A percentile compares a stretch with the other conserved stretches of the same genome.
phyloP scores from a whole-genome alignment of 208 protist genomes.

The Acanthamoeba healyi region DNA sequence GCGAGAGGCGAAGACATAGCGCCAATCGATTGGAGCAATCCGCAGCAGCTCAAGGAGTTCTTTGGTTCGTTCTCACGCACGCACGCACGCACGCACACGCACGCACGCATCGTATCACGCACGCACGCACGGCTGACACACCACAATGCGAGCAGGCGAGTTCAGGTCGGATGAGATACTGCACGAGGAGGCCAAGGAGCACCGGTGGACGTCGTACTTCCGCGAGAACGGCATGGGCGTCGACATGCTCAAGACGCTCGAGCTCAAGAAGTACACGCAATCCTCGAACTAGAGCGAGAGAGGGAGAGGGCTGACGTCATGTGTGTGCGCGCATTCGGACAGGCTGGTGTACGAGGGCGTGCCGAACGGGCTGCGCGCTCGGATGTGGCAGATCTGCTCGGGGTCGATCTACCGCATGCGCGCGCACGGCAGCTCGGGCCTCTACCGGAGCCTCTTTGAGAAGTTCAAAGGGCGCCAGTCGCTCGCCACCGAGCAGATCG shows the following conservation, averaged over 20 bases:
- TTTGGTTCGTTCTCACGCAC: neutral
- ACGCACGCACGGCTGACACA: neutral
- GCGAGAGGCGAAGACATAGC: neutral
- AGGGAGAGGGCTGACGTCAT: too few relatives aligned
- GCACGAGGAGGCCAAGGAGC: neutral
- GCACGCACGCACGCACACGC: neutral
- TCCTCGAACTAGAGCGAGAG: too few relatives aligned
- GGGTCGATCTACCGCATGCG: conserved; percentile 24
- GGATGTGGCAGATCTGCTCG: conserved; percentile 58
- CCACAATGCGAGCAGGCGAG: neutral
- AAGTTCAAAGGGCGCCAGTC: conserved; percentile 40
- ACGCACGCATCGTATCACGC: too few relatives aligned
- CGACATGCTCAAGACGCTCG: conserved; percentile 58
- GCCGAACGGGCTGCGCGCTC: neutral
- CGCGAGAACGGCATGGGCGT: conserved; percentile 61
- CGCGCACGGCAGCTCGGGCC: neutral
- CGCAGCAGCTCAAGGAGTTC: conserved; percentile 21
- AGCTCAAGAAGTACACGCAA: conserved; percentile 3
- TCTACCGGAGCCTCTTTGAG: conserved; percentile 28
- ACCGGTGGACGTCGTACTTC: conserved; percentile 33
- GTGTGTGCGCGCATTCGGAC: neutral
- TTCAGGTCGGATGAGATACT: neutral
- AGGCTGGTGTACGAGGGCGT: conserved; percentile 58
- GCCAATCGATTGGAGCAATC: conserved; percentile 31
- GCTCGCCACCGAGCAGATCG: conserved; percentile 50